A percentile compares a stretch with the other conserved stretches of the same genome.
These are phyloP conservation scores for Yamadazyma endophytica DNA, from an alignment of 805 yeast species.

Conservation along the genomic window DNA sequence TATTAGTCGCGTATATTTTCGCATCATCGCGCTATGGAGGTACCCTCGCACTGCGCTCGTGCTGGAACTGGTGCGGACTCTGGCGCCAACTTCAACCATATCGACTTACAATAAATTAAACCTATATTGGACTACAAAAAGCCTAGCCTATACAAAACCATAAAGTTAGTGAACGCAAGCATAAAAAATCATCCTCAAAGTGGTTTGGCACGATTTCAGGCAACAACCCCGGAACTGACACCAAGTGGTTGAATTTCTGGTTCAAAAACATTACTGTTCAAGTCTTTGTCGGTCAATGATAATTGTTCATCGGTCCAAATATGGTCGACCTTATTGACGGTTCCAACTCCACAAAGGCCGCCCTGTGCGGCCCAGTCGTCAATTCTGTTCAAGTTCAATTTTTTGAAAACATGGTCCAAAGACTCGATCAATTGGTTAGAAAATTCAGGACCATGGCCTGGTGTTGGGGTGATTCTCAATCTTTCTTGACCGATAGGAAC, in stretches of 20 bases:
- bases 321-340: constrained; percentile 47
- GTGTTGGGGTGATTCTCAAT: constrained; percentile 97
- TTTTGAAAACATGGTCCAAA: constrained; percentile 74
- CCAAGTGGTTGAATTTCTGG: constrained; percentile 62
- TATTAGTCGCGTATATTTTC: no score
- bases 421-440: constrained; percentile 75
- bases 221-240: constrained; percentile 62
- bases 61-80: no score
- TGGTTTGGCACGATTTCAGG: no score
- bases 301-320: constrained; percentile 88
- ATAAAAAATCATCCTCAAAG: no score
- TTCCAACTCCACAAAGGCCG: constrained; percentile 90
- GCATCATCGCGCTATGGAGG: no score
- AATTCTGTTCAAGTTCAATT: constrained; percentile 69
- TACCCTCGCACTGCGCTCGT: no score
- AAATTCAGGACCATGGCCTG: constrained; percentile 81
- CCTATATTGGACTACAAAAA: not conserved
- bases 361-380: constrained; percentile 75
- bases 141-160: not conserved
- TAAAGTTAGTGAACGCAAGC: no score
- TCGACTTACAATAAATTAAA: constrained; percentile 2
- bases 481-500: constrained; percentile 95
- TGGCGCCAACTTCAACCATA: constrained; percentile 3
- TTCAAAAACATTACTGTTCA: constrained; percentile 63
- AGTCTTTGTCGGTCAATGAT: constrained; percentile 53